Conservation (phyloP, 192 early-diverging fungal species). For the Coemansia sp. region DNA sequence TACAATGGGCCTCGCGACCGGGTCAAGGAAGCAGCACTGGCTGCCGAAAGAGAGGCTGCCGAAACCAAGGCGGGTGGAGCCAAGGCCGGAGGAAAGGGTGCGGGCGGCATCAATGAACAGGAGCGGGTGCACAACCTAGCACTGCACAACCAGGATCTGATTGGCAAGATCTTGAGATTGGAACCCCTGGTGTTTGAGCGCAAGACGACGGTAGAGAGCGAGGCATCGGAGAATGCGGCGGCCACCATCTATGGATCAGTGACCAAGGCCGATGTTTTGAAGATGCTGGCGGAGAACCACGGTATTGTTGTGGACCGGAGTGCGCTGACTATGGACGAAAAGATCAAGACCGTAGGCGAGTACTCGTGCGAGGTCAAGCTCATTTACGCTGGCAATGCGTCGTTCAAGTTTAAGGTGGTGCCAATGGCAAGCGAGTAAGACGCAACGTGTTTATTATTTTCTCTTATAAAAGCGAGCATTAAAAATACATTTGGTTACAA, state of each 20-base stretch:
- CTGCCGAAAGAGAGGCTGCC: too few species aligned
- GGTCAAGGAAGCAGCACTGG: too few species aligned
- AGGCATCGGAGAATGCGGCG: not conserved
- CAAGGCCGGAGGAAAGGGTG: not conserved
- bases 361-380: constrained; percentile 44
- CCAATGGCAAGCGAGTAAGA: too few species aligned
- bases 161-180: constrained; percentile 16
- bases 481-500: too few species aligned
- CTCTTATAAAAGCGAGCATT: not conserved
- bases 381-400: constrained; percentile 41
- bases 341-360: constrained; percentile 47
- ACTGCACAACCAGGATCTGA: constrained; percentile 36
- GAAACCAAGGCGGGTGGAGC: not conserved
- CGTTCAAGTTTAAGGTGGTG: constrained; percentile 26
- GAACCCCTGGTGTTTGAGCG: constrained; percentile 43
- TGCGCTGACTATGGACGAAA: constrained; percentile 42
- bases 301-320: constrained; percentile 37
- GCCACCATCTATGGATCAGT: constrained; percentile 44
- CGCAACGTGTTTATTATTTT: not conserved
- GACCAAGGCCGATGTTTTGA: constrained; percentile 37
- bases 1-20: constrained; percentile 39
- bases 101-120: constrained; percentile 1
- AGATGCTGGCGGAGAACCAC: constrained; percentile 24
- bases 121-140: constrained; percentile 28
- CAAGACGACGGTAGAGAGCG: constrained; percentile 10